These are phyloP conservation scores for Xylaria digitata DNA, from an alignment of 2,329 filamentous ascomycete species.

Conservation along the genomic window DNA sequence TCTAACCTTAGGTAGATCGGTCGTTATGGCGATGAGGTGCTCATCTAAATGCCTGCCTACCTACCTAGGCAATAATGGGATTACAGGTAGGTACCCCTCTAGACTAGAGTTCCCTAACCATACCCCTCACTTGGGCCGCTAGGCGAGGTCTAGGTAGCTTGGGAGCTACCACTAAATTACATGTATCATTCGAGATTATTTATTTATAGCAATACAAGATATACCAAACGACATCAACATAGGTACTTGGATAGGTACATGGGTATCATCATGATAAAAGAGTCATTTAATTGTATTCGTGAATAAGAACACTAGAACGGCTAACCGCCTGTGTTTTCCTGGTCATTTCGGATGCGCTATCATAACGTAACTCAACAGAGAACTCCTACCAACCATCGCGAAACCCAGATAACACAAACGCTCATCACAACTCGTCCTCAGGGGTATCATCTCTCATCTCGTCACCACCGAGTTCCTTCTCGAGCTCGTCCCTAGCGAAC, in stretches of 20 bases:
- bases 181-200: too few species aligned
- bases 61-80: too few species aligned
- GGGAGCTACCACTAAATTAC: too few species aligned
- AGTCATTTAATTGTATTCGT: conserved; percentile 15
- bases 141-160: background rate
- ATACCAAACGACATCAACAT: too few species aligned
- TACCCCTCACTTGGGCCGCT: too few species aligned
- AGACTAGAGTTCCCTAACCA: too few species aligned
- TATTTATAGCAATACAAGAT: too few species aligned
- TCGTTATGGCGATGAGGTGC: too few species aligned
- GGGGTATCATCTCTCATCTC: conserved; percentile 66
- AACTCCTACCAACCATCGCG: conserved; percentile 25
- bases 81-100: too few species aligned
- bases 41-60: too few species aligned
- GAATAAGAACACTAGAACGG: conserved; percentile 20
- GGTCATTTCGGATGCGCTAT: conserved; percentile 6
- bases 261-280: background rate
- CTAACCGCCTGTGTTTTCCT: conserved; percentile 11
- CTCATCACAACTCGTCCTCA: conserved; percentile 57
- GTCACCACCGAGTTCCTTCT: conserved; percentile 82
- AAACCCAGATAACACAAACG: conserved; percentile 21
- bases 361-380: conserved; percentile 23
- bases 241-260: background rate
- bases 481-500: conserved; percentile 93
- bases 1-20: too few species aligned